Conservation (phyloP, 495 filamentous ascomycete species). For the Recurvomyces mirabilis region DNA sequence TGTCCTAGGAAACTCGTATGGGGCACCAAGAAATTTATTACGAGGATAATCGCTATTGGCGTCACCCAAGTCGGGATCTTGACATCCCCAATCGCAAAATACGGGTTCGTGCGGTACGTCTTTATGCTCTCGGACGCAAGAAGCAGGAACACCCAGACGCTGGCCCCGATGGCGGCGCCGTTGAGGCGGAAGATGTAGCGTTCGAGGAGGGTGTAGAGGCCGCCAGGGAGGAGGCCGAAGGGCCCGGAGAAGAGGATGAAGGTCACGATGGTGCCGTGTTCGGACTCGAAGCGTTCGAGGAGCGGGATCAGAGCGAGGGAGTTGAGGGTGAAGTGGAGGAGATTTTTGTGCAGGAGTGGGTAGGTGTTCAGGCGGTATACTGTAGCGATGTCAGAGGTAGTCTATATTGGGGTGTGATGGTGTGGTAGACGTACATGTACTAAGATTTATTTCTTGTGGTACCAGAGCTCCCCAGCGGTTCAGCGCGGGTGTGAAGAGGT, state of each 20-base stretch:
- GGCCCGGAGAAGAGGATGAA: constrained; percentile 74
- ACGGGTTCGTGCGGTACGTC: constrained; percentile 60
- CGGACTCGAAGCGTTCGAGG: constrained; percentile 85
- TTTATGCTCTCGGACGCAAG: constrained; percentile 74
- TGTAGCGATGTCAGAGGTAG: constrained; percentile 28
- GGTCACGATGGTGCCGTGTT: constrained; percentile 80
- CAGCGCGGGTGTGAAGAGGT: constrained; percentile 43
- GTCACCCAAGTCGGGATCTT: constrained; percentile 87
- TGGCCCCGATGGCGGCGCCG: constrained; percentile 65
- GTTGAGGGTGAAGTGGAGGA: constrained; percentile 74
- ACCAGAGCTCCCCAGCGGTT: constrained; percentile 73
- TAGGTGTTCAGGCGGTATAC: constrained; percentile 92
- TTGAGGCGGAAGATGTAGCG: constrained; percentile 35
- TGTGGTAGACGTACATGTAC: constrained; percentile 52
- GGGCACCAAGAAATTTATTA: constrained; percentile 63
- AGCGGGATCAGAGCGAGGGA: constrained; percentile 67
- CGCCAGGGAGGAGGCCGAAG: constrained; percentile 30
- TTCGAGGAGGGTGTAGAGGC: constrained; percentile 27
- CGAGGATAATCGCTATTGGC: constrained; percentile 60
- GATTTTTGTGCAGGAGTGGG: constrained; percentile 70
- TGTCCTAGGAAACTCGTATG: constrained; percentile 78
- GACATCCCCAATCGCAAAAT: constrained; percentile 45
- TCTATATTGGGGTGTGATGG: neutral
- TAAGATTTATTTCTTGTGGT: constrained; percentile 59
- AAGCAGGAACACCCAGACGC: constrained; percentile 85